Evolutionary conservation across 805 yeast genomes (phyloP).

Genomic region (Zygosaccharomyces bisporus): DNA sequence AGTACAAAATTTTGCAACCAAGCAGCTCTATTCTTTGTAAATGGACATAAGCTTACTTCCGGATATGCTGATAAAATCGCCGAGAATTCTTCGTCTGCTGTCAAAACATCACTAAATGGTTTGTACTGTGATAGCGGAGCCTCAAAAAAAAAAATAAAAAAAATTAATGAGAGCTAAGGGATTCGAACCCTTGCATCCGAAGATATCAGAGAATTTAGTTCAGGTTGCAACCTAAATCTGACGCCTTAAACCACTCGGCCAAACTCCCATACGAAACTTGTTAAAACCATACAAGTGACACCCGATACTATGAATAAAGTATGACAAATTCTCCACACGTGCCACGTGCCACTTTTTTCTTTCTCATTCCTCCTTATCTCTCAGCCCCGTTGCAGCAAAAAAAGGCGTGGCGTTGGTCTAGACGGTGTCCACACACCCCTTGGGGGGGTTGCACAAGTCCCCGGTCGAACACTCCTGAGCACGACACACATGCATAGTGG

Average conservation of each 20-base stretch:
- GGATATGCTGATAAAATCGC: too few relatives aligned
- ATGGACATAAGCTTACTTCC: too few relatives aligned
- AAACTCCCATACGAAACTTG: slow-evolving; percentile 31
- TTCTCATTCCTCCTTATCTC: background rate
- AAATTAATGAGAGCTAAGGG: slow-evolving; percentile 40
- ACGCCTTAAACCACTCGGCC: slow-evolving; percentile 48
- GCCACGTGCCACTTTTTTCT: background rate
- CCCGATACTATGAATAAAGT: too few relatives aligned
- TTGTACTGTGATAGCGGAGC: too few relatives aligned
- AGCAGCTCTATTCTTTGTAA: too few relatives aligned
- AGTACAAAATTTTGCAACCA: too few relatives aligned
- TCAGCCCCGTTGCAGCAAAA: slow-evolving; percentile 5
- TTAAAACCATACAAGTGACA: background rate
- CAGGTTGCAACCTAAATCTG: slow-evolving; percentile 39
- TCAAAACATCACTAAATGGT: too few relatives aligned
- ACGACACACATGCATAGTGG: background rate
- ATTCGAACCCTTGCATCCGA: slow-evolving; percentile 46
- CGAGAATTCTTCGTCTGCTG: too few relatives aligned
- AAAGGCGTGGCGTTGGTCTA: slow-evolving; percentile 6
- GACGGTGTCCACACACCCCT: slow-evolving; percentile 6
- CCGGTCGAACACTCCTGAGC: background rate
- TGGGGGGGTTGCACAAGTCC: background rate
- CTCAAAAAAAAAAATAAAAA: slow-evolving; percentile 1
- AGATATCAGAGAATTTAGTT: slow-evolving; percentile 40
- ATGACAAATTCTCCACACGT: background rate